A percentile compares a stretch with the other conserved stretches of the same genome.
Evolutionary conservation across 768 basidiomycete species (phyloP).

Genomic region (Termitomyces sp.): DNA sequence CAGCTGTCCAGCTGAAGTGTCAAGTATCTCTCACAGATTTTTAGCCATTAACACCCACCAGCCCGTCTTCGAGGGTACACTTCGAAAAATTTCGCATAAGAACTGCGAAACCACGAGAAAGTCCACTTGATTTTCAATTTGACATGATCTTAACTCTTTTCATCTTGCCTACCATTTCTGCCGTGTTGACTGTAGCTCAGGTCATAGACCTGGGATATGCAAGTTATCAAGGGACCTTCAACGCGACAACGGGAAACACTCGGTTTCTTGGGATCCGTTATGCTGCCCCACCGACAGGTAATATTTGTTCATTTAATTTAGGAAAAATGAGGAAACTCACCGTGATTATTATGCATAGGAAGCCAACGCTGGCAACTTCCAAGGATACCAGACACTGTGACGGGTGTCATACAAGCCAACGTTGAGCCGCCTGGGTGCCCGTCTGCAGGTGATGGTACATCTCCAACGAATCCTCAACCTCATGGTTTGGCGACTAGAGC

Average conservation of each 20-base stretch:
- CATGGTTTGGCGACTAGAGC: not conserved
- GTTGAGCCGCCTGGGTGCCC: constrained; percentile 28
- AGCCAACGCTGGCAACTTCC: constrained; percentile 32
- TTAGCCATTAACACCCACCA: not conserved
- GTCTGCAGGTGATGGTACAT: constrained; percentile 21
- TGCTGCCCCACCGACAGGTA: constrained; percentile 46
- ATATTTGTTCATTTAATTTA: not conserved
- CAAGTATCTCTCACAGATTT: not conserved
- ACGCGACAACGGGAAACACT: constrained; percentile 28
- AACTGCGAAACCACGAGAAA: not conserved
- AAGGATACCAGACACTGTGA: constrained; percentile 19
- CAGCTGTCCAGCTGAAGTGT: not conserved
- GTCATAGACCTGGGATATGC: constrained; percentile 43
- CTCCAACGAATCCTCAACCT: constrained; percentile 29
- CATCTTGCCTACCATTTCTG: not conserved
- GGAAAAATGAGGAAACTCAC: not conserved
- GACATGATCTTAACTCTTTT: not conserved
- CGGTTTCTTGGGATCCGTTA: constrained; percentile 43
- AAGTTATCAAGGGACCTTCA: constrained; percentile 35
- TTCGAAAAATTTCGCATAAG: not conserved
- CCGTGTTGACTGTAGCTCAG: constrained; percentile 5
- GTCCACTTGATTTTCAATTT: not conserved
- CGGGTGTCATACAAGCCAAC: constrained; percentile 28
- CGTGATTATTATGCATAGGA: constrained; percentile 15
- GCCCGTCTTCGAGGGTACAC: not conserved